phyloP scores from a whole-genome alignment of 106 monocot genomes.

The Vanilla planifolia region DNA sequence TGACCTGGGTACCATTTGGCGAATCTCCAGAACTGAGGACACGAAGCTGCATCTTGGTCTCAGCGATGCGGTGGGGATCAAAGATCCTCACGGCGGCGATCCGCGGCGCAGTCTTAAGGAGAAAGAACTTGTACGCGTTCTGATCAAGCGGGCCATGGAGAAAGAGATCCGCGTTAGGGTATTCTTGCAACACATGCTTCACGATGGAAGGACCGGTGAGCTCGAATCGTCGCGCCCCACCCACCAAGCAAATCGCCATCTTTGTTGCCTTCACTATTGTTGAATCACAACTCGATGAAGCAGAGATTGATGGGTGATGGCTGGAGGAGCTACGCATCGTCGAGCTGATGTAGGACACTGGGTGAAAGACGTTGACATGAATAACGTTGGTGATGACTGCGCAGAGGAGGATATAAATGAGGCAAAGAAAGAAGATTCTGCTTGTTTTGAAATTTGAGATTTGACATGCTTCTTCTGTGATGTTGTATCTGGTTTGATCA shows the following conservation, averaged over 20 bases:
- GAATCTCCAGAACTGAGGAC: slow-evolving; percentile 61
- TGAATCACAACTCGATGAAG: not conserved
- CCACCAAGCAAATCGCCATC: slow-evolving; percentile 81
- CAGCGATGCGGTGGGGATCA: slow-evolving; percentile 21
- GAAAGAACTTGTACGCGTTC: slow-evolving; percentile 65
- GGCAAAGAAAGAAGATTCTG: too few species aligned
- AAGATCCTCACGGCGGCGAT: slow-evolving; percentile 62
- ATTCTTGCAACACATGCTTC: slow-evolving; percentile 44
- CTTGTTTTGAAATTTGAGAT: too few species aligned
- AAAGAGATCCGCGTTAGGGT: slow-evolving; percentile 65
- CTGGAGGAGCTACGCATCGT: not conserved
- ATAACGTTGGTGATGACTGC: too few species aligned
- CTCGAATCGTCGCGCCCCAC: slow-evolving; percentile 90
- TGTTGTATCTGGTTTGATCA: too few species aligned
- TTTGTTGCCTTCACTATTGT: not conserved
- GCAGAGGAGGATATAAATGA: too few species aligned
- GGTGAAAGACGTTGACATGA: too few species aligned
- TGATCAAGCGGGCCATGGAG: slow-evolving; percentile 74
- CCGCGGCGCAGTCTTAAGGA: slow-evolving; percentile 56
- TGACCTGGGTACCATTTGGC: slow-evolving; percentile 87
- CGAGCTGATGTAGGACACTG: not conserved
- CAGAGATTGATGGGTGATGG: not conserved
- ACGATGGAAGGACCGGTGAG: slow-evolving; percentile 89
- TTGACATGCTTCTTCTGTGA: too few species aligned
- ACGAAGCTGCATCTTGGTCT: slow-evolving; percentile 23